Evolutionary conservation across 192 early-diverging fungal genomes (phyloP).

Genomic region (Glomus cerebriforme): DNA sequence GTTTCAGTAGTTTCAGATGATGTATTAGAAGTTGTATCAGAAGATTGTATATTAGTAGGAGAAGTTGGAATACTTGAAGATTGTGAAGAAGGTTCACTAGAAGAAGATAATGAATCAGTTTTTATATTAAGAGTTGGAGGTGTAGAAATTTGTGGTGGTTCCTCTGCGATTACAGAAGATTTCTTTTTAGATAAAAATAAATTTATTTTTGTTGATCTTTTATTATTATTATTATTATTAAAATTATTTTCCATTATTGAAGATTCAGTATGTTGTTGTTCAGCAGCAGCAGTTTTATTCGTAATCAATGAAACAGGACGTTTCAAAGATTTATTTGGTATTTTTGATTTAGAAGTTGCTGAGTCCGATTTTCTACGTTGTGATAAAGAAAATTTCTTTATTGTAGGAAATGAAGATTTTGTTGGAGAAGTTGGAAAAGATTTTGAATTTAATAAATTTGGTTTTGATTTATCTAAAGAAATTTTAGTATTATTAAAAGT

Average conservation of each 20-base stretch:
- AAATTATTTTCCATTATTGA: neutral
- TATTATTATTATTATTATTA: neutral
- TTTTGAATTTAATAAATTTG: neutral
- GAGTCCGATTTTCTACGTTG: neutral
- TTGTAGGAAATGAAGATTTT: neutral
- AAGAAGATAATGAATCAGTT: neutral
- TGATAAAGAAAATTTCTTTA: neutral
- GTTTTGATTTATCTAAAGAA: neutral
- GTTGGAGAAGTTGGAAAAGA: neutral
- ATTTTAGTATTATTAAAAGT: neutral
- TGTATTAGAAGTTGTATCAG: neutral
- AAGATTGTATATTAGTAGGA: neutral
- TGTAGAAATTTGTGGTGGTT: neutral
- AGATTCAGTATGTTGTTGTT: neutral
- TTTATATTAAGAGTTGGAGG: neutral
- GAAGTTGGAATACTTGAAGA: neutral
- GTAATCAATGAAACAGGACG: neutral
- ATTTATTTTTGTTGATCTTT: neutral
- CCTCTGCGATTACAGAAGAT: neutral
- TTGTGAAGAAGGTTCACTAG: conserved; percentile 7
- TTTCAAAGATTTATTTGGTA: neutral
- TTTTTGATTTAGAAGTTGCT: neutral
- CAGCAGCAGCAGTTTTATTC: neutral
- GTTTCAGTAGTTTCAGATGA: neutral
- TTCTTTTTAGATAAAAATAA: neutral